Evolutionary conservation across 495 filamentous ascomycete species (phyloP), one percentile per base, ranked within the genome.

Genomic region (Schizothecium vesticola): DNA sequence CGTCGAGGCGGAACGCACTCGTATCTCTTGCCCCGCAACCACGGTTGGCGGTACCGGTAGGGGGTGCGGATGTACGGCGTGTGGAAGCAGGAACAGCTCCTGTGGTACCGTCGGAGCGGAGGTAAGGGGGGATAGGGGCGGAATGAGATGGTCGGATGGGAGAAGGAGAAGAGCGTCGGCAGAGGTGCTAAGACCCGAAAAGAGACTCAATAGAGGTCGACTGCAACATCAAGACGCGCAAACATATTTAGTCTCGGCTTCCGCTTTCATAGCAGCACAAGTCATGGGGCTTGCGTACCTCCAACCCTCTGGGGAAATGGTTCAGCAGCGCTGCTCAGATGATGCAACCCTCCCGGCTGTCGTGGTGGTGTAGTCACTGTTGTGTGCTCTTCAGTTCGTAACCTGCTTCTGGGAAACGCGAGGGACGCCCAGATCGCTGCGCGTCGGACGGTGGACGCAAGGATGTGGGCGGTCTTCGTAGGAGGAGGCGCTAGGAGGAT

Each of bases 321-420:
- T 56, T 51, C 26, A 67, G 65, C 28, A 58, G 51, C 25, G 58
- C 19, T 70, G 68, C 66, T 70, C 68, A 70, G 68, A 70, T 70
- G 68, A 70, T 70, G 60, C 36, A 21, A 59, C 29, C 23, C 22
- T 69, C 28, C 19, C 51, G 64, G 25, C 28, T 63, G 5, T 63
- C 22, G 58, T 25, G 58, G 25, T 33, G 51, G 56, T 24, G 61
- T 55, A 26, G 61, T 55, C 16, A 21, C 43, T 23, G 31, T 12
- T 33, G 9, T 56, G 19, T 33, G 33, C 19, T 21, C 61, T 63
- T 22, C 16, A 56, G 13, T 28, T 43, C 11, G 13, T 12, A 23
- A 33, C 24, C 63, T 56, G 24, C 63, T 12, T 19, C 55, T 16
- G 43, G 43, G 43, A 51, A 51, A n/a, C 43, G 43, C 43, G 43